Base-by-base conservation (phyloP, 352 stramenopile species). In the Phytophthora sp. region DNA sequence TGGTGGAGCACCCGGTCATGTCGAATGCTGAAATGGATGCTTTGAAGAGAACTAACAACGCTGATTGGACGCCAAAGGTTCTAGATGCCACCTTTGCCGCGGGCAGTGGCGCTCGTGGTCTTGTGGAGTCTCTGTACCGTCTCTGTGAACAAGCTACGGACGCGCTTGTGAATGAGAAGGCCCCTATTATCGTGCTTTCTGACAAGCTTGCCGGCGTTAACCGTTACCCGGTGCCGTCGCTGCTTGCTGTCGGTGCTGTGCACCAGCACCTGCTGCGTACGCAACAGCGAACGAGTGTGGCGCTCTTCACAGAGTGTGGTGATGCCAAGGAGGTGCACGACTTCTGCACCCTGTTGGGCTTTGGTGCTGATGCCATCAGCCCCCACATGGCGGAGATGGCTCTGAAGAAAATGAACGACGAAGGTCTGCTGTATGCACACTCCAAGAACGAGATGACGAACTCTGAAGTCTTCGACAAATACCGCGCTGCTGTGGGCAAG, bases 251-350 rank as follows among this genome's bases (percentile, higher is more conserved):
- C 36, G 96, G 96, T 64, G 95, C 96, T 50, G 95, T 99, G 29
- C 96, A 99, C 73, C 96, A 99, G 76, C 94, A 98, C 73, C 79
- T 99, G 41, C 79, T 99, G 20, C 86, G 89, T 23, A 98, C 93
- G 7, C 96, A 98, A 58, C 93, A 98, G 66, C 79, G 79, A 70
- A 90, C 81, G 15, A 84, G 80, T 60, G 89, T 94, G 53, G 95
- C 93, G 24, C 82, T 99, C 55, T 98, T 99, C 71, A 76, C 88
- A 13, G 96, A 99, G 79, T 91, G 84, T 58, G 96, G 94, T 76
- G 96, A 99, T 74, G 90, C 88, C 7, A 97, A 97, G 71, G 96
- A 99, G 82, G 95, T 98, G n/a, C 93, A 98, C 69, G 94, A 99
- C 73, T 97, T 97, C 75, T 94, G 91, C 31, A 97, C 93, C 2